These are phyloP conservation scores for Fagus crenata DNA, from an alignment of 306 rosid genomes.

Conservation along the genomic window DNA sequence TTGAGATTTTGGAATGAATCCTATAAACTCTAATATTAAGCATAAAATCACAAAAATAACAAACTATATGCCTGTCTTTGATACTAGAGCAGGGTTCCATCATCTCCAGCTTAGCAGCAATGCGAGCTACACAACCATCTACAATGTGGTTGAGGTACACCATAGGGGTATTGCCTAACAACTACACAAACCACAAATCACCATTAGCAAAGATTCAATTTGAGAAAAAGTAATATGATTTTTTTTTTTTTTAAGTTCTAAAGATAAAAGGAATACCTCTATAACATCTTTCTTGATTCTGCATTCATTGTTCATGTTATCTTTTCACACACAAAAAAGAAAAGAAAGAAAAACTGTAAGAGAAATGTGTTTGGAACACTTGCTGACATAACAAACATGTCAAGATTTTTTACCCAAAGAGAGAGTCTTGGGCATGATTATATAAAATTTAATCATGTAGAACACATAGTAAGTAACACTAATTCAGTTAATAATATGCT, in stretches of 20 bases:
- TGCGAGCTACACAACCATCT: constrained; percentile 67
- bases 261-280: too few relatives aligned
- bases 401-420: neutral
- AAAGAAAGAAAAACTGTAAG: too few relatives aligned
- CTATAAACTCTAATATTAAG: neutral
- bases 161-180: constrained; percentile 73
- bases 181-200: constrained; percentile 35
- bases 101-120: constrained; percentile 75
- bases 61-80: constrained; percentile 54
- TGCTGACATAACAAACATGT: too few relatives aligned
- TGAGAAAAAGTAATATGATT: too few relatives aligned
- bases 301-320: too few relatives aligned
- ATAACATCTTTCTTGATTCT: too few relatives aligned
- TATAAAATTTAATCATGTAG: too few relatives aligned
- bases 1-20: neutral
- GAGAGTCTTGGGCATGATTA: neutral
- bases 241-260: too few relatives aligned
- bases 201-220: neutral
- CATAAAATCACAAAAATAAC: neutral
- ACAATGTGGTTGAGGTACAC: constrained; percentile 67
- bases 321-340: too few relatives aligned
- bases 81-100: constrained; percentile 78
- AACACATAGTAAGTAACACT: too few relatives aligned
- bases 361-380: neutral
- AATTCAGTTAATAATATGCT: too few relatives aligned